Percentiles rank a stretch among this genome's conserved stretches.
Conservation (phyloP, 257 asterid species). For the Nicotiana tabacum region DNA sequence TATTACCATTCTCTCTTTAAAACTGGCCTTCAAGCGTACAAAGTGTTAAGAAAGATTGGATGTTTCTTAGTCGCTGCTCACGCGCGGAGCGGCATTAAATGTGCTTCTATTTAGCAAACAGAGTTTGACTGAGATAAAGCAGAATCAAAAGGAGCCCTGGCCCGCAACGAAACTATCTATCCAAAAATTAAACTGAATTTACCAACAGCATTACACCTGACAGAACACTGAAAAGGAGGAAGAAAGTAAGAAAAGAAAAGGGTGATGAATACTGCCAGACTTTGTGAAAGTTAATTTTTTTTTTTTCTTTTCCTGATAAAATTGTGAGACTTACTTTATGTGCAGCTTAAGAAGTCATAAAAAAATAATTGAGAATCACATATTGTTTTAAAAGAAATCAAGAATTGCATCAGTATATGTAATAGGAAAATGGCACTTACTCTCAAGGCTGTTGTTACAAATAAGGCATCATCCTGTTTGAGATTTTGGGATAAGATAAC, state of each 20-base stretch:
- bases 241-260: neutral
- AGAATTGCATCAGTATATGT: neutral
- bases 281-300: neutral
- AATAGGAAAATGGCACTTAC: slow-evolving; percentile 40
- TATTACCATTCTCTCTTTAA: neutral
- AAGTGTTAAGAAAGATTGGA: no score
- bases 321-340: neutral
- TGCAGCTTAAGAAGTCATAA: neutral
- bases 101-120: no score
- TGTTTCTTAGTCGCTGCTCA: no score
- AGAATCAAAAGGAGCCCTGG: no score
- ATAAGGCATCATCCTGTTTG: slow-evolving; percentile 71
- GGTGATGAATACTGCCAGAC: neutral
- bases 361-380: neutral
- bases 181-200: neutral
- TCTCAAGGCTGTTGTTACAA: slow-evolving; percentile 64
- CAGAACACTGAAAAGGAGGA: neutral
- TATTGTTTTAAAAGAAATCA: neutral
- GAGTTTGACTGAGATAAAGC: no score
- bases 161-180: neutral
- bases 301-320: neutral
- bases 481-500: slow-evolving; percentile 52
- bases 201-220: neutral
- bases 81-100: no score
- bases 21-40: no score